Percentiles rank a stretch among this genome's conserved stretches.
These are phyloP conservation scores for Mortierella alpina DNA, from an alignment of 192 early-diverging fungal species.

Conservation along the genomic window DNA sequence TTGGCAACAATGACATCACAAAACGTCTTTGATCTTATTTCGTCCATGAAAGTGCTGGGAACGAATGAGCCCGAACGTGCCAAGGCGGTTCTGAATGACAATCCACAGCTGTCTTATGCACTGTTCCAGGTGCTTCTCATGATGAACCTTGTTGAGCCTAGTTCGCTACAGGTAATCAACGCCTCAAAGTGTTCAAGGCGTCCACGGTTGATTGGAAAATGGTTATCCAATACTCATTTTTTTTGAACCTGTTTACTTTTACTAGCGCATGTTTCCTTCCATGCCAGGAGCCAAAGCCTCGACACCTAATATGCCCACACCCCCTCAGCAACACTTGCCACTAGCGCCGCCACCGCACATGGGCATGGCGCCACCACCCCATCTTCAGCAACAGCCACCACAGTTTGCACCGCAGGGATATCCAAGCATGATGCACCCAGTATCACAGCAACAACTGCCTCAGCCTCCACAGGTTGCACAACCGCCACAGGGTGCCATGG, in stretches of 20 bases:
- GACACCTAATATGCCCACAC: conserved; percentile 12
- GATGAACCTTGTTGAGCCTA: conserved; percentile 82
- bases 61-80: conserved; percentile 72
- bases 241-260: not conserved
- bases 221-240: not conserved
- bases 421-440: conserved; percentile 17
- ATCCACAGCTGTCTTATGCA: conserved; percentile 87
- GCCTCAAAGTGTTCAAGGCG: too few species aligned
- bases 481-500: conserved; percentile 13
- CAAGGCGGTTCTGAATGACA: conserved; percentile 71
- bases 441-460: not conserved
- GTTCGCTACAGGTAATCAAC: conserved; percentile 62
- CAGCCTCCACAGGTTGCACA: conserved; percentile 10
- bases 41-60: conserved; percentile 50
- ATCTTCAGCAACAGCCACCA: conserved; percentile 18
- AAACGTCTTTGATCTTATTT: conserved; percentile 41
- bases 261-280: conserved; percentile 31
- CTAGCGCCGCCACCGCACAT: conserved; percentile 27
- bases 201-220: too few species aligned
- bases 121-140: conserved; percentile 85
- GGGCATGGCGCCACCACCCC: conserved; percentile 44
- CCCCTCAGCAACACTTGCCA: conserved; percentile 46
- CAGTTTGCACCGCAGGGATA: conserved; percentile 30
- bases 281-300: conserved; percentile 43
- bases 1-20: conserved; percentile 48